Evolutionary conservation across 2,329 filamentous ascomycete species (phyloP).

Genomic region (Cercospora sp.): DNA sequence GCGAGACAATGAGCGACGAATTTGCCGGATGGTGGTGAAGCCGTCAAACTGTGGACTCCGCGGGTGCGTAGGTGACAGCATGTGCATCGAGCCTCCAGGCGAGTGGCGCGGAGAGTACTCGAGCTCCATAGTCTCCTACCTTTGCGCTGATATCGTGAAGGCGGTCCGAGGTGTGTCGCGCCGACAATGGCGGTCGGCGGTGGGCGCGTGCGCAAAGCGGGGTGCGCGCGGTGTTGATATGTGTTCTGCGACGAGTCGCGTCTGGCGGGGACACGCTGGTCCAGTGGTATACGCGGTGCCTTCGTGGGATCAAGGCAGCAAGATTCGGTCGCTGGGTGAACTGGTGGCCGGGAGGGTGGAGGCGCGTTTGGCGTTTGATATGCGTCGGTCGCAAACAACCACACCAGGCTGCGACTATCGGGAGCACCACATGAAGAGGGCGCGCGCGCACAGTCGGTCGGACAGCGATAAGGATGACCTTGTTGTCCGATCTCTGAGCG

Average conservation of each 20-base stretch:
- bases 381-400: slow-evolving; percentile 17
- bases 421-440: slow-evolving; percentile 18
- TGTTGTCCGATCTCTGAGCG: slow-evolving; percentile 19
- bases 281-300: neutral
- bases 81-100: slow-evolving; percentile 73
- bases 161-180: neutral
- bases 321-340: slow-evolving; percentile 11
- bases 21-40: slow-evolving; percentile 75
- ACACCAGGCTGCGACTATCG: slow-evolving; percentile 21
- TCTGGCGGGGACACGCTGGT: neutral
- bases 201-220: slow-evolving; percentile 11
- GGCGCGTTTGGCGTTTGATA: slow-evolving; percentile 9
- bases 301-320: slow-evolving; percentile 18
- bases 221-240: slow-evolving; percentile 14
- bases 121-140: slow-evolving; percentile 47
- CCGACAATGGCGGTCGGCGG: slow-evolving; percentile 11
- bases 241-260: neutral
- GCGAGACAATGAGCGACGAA: slow-evolving; percentile 83
- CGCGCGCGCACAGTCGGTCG: slow-evolving; percentile 21
- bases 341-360: slow-evolving; percentile 2
- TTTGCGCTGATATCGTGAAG: slow-evolving; percentile 3
- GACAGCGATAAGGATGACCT: slow-evolving; percentile 29
- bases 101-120: slow-evolving; percentile 54
- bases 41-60: slow-evolving; percentile 67
- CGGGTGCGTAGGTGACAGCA: slow-evolving; percentile 73